phyloP scores from a whole-genome alignment of 768 basidiomycete species.

The Mycena chlorophos region DNA sequence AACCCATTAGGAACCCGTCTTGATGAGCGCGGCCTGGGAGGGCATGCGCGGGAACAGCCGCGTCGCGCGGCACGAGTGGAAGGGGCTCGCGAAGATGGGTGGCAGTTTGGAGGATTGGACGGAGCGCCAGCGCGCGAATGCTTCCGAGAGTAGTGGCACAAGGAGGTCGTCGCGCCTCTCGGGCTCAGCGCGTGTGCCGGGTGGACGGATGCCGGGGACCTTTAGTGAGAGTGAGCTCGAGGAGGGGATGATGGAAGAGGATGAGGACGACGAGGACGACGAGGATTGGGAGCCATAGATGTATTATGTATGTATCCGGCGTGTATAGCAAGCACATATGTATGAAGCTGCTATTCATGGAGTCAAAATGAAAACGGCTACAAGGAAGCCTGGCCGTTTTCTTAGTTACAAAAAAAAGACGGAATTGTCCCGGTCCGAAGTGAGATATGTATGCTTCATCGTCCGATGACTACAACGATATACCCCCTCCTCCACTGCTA shows the following conservation, averaged over 20 bases:
- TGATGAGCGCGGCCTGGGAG: conserved; percentile 94
- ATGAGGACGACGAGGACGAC: conserved; percentile 18
- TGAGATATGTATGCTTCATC: no score
- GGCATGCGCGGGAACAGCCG: conserved; percentile 62
- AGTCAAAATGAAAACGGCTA: no score
- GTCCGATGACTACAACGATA: no score
- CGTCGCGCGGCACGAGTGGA: conserved; percentile 95
- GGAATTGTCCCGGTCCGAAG: no score
- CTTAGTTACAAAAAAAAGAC: no score
- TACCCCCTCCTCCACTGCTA: no score
- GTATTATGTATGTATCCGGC: not conserved
- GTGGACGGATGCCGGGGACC: conserved; percentile 19
- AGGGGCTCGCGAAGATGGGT: conserved; percentile 76
- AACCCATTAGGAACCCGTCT: conserved; percentile 67
- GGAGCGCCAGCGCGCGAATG: conserved; percentile 53
- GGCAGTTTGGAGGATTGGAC: conserved; percentile 73
- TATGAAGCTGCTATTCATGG: not conserved
- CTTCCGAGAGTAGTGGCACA: not conserved
- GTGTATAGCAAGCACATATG: not conserved
- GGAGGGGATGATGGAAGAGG: not conserved
- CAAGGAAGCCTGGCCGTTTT: no score
- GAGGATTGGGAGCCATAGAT: conserved; percentile 6
- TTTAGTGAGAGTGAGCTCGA: conserved; percentile 2
- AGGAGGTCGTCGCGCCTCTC: not conserved
- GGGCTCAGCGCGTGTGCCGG: not conserved